Percentiles rank a stretch among this genome's conserved stretches.
Conservation (phyloP, 1,284 basidiomycete genomes). For the Leccinum pallidistipes region DNA sequence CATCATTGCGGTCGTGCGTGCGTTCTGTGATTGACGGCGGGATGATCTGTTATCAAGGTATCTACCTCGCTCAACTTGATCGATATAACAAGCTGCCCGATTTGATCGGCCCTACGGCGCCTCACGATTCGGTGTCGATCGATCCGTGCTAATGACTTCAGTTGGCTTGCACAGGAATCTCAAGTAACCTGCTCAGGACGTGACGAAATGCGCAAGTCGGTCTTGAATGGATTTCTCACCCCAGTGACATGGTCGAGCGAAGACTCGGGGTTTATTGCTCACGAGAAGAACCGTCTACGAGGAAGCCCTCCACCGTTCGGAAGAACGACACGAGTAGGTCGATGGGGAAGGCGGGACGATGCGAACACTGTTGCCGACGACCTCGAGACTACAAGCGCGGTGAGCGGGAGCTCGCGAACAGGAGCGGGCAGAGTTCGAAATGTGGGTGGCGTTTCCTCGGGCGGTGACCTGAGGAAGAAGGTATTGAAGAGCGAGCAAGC, state of each 20-base stretch:
- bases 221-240: slow-evolving; percentile 95
- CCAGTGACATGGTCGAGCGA: slow-evolving; percentile 95
- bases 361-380: slow-evolving; percentile 47
- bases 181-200: slow-evolving; percentile 89
- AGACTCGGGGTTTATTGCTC: slow-evolving; percentile 86
- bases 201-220: slow-evolving; percentile 95
- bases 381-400: slow-evolving; percentile 44
- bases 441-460: slow-evolving; percentile 40
- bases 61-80: slow-evolving; percentile 75
- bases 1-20: background rate
- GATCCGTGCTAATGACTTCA: slow-evolving; percentile 45
- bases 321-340: slow-evolving; percentile 93
- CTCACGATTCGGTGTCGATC: slow-evolving; percentile 63
- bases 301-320: slow-evolving; percentile 94
- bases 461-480: slow-evolving; percentile 71
- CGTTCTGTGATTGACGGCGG: background rate
- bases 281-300: slow-evolving; percentile 97
- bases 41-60: slow-evolving; percentile 45
- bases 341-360: slow-evolving; percentile 58
- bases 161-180: slow-evolving; percentile 59
- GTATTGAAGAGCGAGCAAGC: slow-evolving; percentile 77
- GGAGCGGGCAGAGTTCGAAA: slow-evolving; percentile 42
- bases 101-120: slow-evolving; percentile 80
- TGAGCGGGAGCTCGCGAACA: slow-evolving; percentile 36
- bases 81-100: slow-evolving; percentile 71